phyloP scores from a whole-genome alignment of 1,284 basidiomycete species.

The Cerrena zonata region DNA sequence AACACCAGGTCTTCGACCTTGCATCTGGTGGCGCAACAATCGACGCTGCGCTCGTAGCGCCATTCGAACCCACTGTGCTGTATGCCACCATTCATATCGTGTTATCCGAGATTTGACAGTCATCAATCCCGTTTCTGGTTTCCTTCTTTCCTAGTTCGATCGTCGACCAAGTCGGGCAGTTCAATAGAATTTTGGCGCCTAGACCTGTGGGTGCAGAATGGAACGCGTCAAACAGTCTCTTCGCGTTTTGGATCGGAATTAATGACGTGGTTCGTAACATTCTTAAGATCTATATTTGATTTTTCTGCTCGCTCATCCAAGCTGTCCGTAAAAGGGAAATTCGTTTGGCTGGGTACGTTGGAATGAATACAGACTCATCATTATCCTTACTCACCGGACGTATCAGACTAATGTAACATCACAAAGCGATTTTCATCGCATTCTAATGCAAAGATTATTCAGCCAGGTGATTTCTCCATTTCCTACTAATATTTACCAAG shows the following conservation, averaged over 20 bases:
- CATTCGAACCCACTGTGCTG: conserved; percentile 51
- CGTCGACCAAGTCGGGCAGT: conserved; percentile 57
- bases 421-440: conserved; percentile 43
- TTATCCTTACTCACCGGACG: background rate
- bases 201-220: conserved; percentile 49
- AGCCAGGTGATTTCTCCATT: conserved; percentile 37
- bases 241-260: conserved; percentile 63
- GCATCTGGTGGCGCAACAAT: conserved; percentile 61
- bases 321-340: conserved; percentile 36
- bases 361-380: conserved; percentile 7
- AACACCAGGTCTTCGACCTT: conserved; percentile 47
- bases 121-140: background rate
- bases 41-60: conserved; percentile 52
- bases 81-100: conserved; percentile 23
- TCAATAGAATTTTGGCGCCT: conserved; percentile 44
- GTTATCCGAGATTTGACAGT: background rate
- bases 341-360: conserved; percentile 45
- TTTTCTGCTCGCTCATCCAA: conserved; percentile 4
- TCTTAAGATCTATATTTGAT: background rate
- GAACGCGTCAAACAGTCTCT: conserved; percentile 50
- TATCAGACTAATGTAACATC: conserved; percentile 49
- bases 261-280: conserved; percentile 48
- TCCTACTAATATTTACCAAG: background rate
- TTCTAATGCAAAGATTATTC: conserved; percentile 51
- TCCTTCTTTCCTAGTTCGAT: conserved; percentile 39